These are phyloP conservation scores for Ogataea degrootiae DNA, from an alignment of 805 yeast species.

Conservation along the genomic window DNA sequence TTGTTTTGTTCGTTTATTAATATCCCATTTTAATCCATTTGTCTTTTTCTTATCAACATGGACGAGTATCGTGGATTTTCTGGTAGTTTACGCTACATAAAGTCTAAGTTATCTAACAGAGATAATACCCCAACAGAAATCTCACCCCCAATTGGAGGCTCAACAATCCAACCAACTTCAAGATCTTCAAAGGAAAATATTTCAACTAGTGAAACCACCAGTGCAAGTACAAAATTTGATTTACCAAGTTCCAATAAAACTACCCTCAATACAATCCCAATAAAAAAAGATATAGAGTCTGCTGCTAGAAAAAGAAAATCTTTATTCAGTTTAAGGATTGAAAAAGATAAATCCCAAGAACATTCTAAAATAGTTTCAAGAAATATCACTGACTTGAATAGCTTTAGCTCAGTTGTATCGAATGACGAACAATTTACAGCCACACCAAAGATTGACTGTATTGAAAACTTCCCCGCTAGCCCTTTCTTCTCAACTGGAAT, in stretches of 20 bases:
- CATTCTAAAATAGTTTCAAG: too few relatives aligned
- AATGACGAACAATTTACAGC: not conserved
- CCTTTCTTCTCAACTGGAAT: not conserved
- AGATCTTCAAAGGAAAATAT: conserved; percentile 5
- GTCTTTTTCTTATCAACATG: conserved; percentile 1
- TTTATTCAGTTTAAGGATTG: too few relatives aligned
- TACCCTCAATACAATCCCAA: not conserved
- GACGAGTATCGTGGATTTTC: conserved; percentile 20
- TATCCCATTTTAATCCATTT: not conserved
- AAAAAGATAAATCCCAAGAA: too few relatives aligned
- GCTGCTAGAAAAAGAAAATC: too few relatives aligned
- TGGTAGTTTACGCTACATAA: conserved; percentile 20
- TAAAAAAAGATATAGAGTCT: not conserved
- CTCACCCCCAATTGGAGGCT: not conserved
- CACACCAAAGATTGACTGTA: conserved; percentile 11
- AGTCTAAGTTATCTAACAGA: conserved; percentile 17
- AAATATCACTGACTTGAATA: too few relatives aligned
- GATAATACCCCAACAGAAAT: conserved; percentile 6
- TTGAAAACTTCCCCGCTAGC: conserved; percentile 1
- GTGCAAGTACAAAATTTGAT: not conserved
- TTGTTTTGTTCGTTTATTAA: not conserved
- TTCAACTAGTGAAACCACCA: not conserved
- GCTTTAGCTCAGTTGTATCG: too few relatives aligned
- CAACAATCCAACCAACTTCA: not conserved
- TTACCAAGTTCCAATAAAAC: too few relatives aligned